phyloP scores from a whole-genome alignment of 805 yeast genomes.

The Cyberlindnera euphorbiae region DNA sequence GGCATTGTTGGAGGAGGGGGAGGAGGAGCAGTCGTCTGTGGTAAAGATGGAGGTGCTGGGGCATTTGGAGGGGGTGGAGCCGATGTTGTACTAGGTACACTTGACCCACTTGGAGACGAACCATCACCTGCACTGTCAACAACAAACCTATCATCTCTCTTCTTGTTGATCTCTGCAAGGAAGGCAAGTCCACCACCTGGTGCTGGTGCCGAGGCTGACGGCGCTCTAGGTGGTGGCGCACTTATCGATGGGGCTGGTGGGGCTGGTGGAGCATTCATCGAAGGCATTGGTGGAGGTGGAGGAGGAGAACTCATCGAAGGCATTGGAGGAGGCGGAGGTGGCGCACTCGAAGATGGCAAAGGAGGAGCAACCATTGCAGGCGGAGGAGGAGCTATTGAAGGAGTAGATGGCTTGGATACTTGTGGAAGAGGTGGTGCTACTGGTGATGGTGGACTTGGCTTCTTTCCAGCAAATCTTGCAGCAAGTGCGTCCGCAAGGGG shows the following conservation, averaged over 20 bases:
- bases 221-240: slow-evolving; percentile 18
- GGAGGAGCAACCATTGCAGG: slow-evolving; percentile 26
- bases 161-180: slow-evolving; percentile 43
- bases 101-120: no score
- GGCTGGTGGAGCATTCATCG: slow-evolving; percentile 31
- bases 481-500: slow-evolving; percentile 17
- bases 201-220: slow-evolving; percentile 20
- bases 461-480: slow-evolving; percentile 13
- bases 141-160: slow-evolving; percentile 41
- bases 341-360: slow-evolving; percentile 10
- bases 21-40: slow-evolving; percentile 23
- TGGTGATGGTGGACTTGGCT: slow-evolving; percentile 7
- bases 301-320: slow-evolving; percentile 4
- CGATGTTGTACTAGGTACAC: no score
- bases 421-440: slow-evolving; percentile 12
- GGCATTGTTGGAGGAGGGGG: slow-evolving; percentile 20
- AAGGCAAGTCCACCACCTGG: slow-evolving; percentile 39
- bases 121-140: slow-evolving; percentile 28
- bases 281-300: slow-evolving; percentile 9
- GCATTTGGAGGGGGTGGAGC: slow-evolving; percentile 26
- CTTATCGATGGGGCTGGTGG: slow-evolving; percentile 17
- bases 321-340: slow-evolving; percentile 11
- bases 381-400: slow-evolving; percentile 31
- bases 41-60: slow-evolving; percentile 11
- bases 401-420: slow-evolving; percentile 13